Conservation (phyloP, 2,329 filamentous ascomycete species). For the Trichoderma gracile region DNA sequence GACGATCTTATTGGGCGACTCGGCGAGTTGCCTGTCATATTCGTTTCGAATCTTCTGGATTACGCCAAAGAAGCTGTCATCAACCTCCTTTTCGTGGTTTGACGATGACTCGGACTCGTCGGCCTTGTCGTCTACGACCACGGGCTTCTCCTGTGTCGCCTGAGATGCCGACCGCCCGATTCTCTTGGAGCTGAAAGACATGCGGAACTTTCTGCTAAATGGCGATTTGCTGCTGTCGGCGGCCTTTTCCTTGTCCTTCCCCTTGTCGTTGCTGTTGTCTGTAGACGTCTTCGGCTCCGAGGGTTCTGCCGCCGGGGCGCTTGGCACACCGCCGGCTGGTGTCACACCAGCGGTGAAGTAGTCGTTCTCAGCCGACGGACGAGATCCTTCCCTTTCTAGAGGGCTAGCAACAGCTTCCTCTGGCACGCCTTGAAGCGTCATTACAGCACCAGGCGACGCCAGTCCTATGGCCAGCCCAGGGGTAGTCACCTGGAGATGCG, state of each 20-base stretch:
- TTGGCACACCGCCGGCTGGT: constrained; percentile 44
- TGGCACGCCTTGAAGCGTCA: constrained; percentile 48
- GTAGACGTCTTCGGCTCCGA: constrained; percentile 51
- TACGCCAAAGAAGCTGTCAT: constrained; percentile 72
- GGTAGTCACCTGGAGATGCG: constrained; percentile 62
- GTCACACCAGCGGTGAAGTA: constrained; percentile 71
- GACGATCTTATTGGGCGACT: constrained; percentile 55
- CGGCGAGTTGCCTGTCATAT: constrained; percentile 67
- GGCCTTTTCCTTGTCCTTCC: constrained; percentile 48
- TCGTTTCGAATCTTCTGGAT: constrained; percentile 71
- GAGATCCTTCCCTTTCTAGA: constrained; percentile 60
- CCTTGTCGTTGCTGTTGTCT: constrained; percentile 52
- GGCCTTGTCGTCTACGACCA: constrained; percentile 72
- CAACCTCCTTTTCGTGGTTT: constrained; percentile 69
- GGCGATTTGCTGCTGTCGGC: constrained; percentile 59
- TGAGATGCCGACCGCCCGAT: constrained; percentile 66
- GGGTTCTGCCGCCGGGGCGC: constrained; percentile 12
- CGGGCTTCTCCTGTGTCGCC: constrained; percentile 67
- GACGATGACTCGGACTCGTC: constrained; percentile 66
- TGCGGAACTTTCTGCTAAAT: constrained; percentile 84
- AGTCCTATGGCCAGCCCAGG: constrained; percentile 77
- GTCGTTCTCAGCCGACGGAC: constrained; percentile 67
- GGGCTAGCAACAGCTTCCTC: constrained; percentile 50
- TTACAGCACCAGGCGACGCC: constrained; percentile 61
- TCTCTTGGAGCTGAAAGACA: constrained; percentile 84